Base-by-base conservation (phyloP, 2,329 filamentous ascomycete genomes). In the Monosporascus sp. region DNA sequence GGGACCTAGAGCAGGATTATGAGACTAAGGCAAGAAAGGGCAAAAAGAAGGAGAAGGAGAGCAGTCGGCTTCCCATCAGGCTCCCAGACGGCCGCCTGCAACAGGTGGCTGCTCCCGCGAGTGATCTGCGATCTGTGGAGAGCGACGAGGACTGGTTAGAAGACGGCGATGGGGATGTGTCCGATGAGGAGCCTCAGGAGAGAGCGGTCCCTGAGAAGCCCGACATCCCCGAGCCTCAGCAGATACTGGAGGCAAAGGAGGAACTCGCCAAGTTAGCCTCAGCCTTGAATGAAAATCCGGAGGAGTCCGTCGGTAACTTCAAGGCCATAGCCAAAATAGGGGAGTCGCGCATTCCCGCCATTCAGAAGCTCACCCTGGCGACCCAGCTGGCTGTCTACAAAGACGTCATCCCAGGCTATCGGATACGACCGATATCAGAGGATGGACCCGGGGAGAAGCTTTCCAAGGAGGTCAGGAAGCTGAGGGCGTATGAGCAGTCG, bases 321-420 rank as follows among this genome's bases (percentile, higher is more conserved):
- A 92, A 89, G 69, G 81, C 82, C 5, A 75, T 97, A 63, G 86
- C 86, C 35, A 82, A 88, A 63, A 82, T 96, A 60, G 86, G 87
- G 20, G 78, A 85, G 52, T 87, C 87, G 7, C 77, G 78, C 16
- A 85, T 92, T 57, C 70, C 81, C 16, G 85, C 87, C 2, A 86
- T 99, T 50, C 87, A 89, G 74, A 96, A 96, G 71, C 79, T 99
- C 56, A 86, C 89, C 7, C 75, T 99, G 58, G 89, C 87, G 48
- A 91, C 94, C 22, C 92, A 97, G 71, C 80, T 94, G 68, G 83
- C 92, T 0, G 85, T 97, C 14, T 99, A 93, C 78, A 96, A 93
- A 70, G 94, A 97, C 71, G 82, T 97, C 47, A 97, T 99, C 55
- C 94, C 94, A 0, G 94, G 94, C 22, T 99, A 99, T 70, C 82